Conservation (phyloP, 768 basidiomycete species). For the Podaxis pistillaris region DNA sequence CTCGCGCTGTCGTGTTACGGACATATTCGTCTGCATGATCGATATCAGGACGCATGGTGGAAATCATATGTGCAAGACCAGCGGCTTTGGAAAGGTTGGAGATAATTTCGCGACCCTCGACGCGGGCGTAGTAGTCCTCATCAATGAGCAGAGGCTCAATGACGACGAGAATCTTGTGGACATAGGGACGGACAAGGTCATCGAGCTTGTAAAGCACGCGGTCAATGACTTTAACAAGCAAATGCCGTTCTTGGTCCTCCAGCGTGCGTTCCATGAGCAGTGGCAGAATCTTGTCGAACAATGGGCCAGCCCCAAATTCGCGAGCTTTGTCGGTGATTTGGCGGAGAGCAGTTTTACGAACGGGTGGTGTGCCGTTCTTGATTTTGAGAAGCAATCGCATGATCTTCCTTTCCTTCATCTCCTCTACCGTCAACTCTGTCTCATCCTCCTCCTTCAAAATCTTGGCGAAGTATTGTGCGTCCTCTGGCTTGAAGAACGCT, state of each 20-base stretch:
- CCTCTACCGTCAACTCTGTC: constrained; percentile 87
- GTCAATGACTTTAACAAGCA: constrained; percentile 98
- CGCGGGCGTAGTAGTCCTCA: constrained; percentile 94
- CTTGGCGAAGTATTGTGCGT: constrained; percentile 97
- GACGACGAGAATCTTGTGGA: constrained; percentile 99
- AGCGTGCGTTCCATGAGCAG: constrained; percentile 97
- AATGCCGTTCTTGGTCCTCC: constrained; percentile 97
- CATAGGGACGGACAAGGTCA: constrained; percentile 97
- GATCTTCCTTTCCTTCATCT: constrained; percentile 99
- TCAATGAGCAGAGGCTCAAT: constrained; percentile 99
- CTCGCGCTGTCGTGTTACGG: constrained; percentile 97
- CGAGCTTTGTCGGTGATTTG: constrained; percentile 99
- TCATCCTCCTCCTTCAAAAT: constrained; percentile 96
- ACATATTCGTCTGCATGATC: constrained; percentile 99
- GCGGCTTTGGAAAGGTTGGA: constrained; percentile 98
- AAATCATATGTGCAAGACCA: constrained; percentile 99
- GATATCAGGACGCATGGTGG: constrained; percentile 99
- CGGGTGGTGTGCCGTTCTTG: constrained; percentile 98
- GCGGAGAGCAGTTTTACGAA: constrained; percentile 94
- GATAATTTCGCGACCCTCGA: constrained; percentile 99
- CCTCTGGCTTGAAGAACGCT: constrained; percentile 98
- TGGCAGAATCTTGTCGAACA: constrained; percentile 98
- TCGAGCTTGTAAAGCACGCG: constrained; percentile 98
- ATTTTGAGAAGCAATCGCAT: constrained; percentile 98
- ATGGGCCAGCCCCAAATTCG: constrained; percentile 95